Evolutionary conservation across 148 eudicot species (phyloP), one percentile per base, ranked within the genome.

Genomic region (Polygonum maritimum): DNA sequence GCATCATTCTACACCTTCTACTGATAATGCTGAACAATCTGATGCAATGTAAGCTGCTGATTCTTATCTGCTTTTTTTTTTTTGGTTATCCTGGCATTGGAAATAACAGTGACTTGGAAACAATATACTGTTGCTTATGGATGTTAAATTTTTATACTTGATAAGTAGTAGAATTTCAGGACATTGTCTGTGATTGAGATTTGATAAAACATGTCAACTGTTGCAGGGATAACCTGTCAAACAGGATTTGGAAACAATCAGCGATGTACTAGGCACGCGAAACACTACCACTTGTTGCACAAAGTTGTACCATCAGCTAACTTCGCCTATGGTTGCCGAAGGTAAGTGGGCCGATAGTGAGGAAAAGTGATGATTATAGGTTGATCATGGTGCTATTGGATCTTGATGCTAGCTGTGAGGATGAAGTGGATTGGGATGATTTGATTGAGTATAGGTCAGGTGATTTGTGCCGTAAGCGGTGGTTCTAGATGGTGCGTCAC

Each of bases 21-120:
- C 87, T 31, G 78, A 76, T 63, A 82, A 81, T 67, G 71, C 31
- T 62, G 75, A 80, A 48, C 79, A 84, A 41, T 75, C 86, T 65
- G 87, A 88, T 75, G 86, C 74, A 48, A 22, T 76, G 93, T 94
- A 91, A 38, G 93, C 81, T 47, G 44, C 76, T 78, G 78, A 33
- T 72, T 26, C 69, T 76, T 26, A 4, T 44, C 8, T 10, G 9
- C 10, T 44, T 5, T 72, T 19, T 19, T 31, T 41, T 41, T 48
- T 26, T 26, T n/a, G 10, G 54, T 45, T 21, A 2, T 44, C 51
- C n/a, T 21, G 38, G 33, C 51, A 40, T 45, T 71, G 74, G 26
- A 41, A 18, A 71, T n/a, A 4, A 22, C 10, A 40, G 15, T 71
- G 48, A 31, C 49, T 5, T 72, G 54, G 54, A 10, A 72, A 41